These are phyloP conservation scores for Epichloe hybrida DNA, from an alignment of 2,329 filamentous ascomycete species.

Conservation along the genomic window DNA sequence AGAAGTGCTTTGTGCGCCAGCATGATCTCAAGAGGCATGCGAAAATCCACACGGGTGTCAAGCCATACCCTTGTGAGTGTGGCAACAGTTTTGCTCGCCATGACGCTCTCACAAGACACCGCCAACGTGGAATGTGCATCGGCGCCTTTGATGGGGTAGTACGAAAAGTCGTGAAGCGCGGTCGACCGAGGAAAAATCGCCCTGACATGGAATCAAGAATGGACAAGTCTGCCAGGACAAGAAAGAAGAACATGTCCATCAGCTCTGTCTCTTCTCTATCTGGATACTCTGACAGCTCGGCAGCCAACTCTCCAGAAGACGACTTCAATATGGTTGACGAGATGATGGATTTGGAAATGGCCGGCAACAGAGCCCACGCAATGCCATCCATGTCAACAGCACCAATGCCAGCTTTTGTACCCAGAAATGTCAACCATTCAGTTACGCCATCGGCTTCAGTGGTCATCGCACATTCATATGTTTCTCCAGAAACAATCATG, in stretches of 20 bases:
- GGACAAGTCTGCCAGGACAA: constrained; percentile 41
- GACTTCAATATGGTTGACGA: constrained; percentile 35
- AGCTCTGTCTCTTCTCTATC: constrained; percentile 41
- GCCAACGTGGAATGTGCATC: constrained; percentile 91
- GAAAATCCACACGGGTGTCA: constrained; percentile 93
- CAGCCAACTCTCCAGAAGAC: constrained; percentile 36
- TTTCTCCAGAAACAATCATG: constrained; percentile 33
- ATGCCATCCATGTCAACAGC: constrained; percentile 32
- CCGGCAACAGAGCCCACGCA: constrained; percentile 12
- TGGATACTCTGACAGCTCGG: constrained; percentile 43
- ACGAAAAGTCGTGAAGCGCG: constrained; percentile 47
- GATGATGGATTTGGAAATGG: constrained; percentile 30
- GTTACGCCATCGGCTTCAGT: constrained; percentile 26
- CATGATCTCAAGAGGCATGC: constrained; percentile 95
- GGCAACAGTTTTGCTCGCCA: constrained; percentile 91
- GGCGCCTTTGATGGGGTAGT: constrained; percentile 77
- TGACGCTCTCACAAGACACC: constrained; percentile 85
- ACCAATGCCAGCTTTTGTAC: constrained; percentile 23
- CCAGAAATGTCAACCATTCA: constrained; percentile 20
- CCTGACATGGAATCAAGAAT: constrained; percentile 42
- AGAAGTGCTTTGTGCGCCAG: constrained; percentile 91
- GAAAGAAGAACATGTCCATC: constrained; percentile 40
- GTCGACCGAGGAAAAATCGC: constrained; percentile 47
- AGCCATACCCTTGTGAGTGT: constrained; percentile 88
- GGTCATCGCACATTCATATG: constrained; percentile 26